A percentile compares a stretch with the other conserved stretches of the same genome.
Evolutionary conservation across 116 monocot species (phyloP).

Genomic region (Papilionanthe hybrid): DNA sequence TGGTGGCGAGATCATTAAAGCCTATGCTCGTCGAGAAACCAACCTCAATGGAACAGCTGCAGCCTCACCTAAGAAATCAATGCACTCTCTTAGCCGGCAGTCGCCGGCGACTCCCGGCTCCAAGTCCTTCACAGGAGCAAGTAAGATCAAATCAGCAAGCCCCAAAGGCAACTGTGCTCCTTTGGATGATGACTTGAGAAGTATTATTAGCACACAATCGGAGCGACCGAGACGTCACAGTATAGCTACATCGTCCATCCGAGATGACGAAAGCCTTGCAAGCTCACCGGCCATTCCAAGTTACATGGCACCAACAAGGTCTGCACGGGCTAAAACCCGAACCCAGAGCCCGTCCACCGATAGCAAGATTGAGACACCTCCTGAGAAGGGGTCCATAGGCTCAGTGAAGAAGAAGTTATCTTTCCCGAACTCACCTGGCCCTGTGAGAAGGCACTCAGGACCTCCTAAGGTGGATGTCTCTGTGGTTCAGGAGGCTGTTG

Average conservation of each 20-base stretch:
- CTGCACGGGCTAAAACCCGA: conserved; percentile 39
- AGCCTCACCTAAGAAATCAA: conserved; percentile 15
- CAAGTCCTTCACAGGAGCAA: neutral
- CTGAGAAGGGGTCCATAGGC: conserved; percentile 20
- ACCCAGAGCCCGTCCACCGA: conserved; percentile 29
- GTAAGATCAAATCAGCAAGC: conserved; percentile 25
- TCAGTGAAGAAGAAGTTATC: conserved; percentile 50
- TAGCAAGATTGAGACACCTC: conserved; percentile 10
- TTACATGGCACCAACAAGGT: conserved; percentile 56
- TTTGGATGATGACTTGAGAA: conserved; percentile 41
- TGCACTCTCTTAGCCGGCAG: conserved; percentile 22
- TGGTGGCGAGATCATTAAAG: conserved; percentile 14
- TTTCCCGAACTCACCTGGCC: conserved; percentile 20
- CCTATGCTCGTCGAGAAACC: conserved; percentile 21
- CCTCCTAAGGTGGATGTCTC: conserved; percentile 45
- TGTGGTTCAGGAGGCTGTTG: conserved; percentile 13
- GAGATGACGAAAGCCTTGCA: conserved; percentile 52
- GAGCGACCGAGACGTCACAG: conserved; percentile 51
- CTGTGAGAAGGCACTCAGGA: conserved; percentile 41
- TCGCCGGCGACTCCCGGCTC: conserved; percentile 29
- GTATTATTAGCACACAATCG: conserved; percentile 35
- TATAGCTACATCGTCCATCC: conserved; percentile 29
- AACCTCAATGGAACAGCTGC: conserved; percentile 10
- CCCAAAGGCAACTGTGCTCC: conserved; percentile 18
- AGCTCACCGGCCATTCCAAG: conserved; percentile 42